Percentiles rank a stretch among this genome's conserved stretches.
phyloP scores from a whole-genome alignment of 345 rosid genomes.

The Populus simonii region DNA sequence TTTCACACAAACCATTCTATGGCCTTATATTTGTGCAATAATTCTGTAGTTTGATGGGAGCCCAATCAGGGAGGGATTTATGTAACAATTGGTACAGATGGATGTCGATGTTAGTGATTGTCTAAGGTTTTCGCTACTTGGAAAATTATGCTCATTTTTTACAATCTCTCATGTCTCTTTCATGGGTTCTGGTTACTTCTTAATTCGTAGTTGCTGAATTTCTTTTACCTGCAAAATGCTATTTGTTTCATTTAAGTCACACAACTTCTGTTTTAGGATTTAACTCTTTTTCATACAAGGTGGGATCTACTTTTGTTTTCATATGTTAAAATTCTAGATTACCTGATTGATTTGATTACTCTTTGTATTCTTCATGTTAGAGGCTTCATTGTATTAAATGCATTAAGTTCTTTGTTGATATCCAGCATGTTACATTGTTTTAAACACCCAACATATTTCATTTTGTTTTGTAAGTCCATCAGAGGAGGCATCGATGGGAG shows the following conservation, averaged over 20 bases:
- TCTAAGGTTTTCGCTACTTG: neutral
- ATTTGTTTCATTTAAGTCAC: neutral
- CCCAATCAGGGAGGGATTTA: neutral
- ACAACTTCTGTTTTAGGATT: neutral
- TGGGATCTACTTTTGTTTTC: neutral
- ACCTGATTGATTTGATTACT: neutral
- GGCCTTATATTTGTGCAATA: neutral
- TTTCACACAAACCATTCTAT: neutral
- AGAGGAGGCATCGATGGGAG: conserved; percentile 20
- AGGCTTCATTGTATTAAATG: neutral
- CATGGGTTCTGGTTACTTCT: neutral
- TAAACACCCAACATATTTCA: neutral
- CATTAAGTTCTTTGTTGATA: neutral
- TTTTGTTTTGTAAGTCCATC: conserved; percentile 13
- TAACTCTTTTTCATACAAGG: neutral
- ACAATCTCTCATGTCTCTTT: neutral
- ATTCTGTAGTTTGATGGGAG: neutral
- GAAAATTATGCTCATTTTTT: neutral
- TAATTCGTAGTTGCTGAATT: neutral
- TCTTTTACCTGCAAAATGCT: neutral
- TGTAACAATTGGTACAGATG: neutral
- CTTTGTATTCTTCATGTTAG: neutral
- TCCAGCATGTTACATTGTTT: neutral
- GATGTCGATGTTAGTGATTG: neutral
- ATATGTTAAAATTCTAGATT: neutral